phyloP scores from a whole-genome alignment of 1,284 basidiomycete genomes.

The Megacollybia platyphylla region DNA sequence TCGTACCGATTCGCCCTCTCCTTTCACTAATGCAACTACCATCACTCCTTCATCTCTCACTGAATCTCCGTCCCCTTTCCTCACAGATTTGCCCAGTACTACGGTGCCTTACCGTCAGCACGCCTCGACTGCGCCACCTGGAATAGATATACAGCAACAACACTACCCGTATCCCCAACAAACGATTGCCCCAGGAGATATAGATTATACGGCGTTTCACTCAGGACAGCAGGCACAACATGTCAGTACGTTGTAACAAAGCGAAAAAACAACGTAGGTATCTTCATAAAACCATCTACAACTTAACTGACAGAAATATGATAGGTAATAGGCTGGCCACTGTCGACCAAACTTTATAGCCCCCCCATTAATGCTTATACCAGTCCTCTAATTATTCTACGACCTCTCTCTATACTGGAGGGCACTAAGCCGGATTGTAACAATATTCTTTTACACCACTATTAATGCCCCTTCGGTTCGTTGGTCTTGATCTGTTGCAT shows the following conservation, averaged over 20 bases:
- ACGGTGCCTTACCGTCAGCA: neutral
- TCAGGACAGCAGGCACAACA: constrained; percentile 5
- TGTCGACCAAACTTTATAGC: no score
- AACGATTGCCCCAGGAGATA: neutral
- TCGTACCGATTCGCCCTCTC: constrained; percentile 4
- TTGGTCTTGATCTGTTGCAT: no score
- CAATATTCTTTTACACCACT: no score
- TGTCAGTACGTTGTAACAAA: constrained; percentile 7
- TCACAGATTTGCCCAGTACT: neutral
- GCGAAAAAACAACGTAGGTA: neutral
- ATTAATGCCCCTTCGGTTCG: no score
- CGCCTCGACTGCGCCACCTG: neutral
- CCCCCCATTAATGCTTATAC: no score
- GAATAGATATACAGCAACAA: neutral
- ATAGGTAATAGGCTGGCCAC: no score
- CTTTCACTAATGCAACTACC: neutral
- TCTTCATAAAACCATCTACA: neutral
- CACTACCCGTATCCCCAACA: neutral
- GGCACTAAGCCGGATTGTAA: no score
- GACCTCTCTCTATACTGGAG: no score
- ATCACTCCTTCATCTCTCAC: neutral
- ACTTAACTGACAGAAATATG: no score
- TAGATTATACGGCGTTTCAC: constrained; percentile 1
- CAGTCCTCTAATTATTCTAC: no score
- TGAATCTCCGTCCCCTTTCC: neutral